Conservation (phyloP, 2,329 filamentous ascomycete species). For the Harringtonia aguacate region DNA sequence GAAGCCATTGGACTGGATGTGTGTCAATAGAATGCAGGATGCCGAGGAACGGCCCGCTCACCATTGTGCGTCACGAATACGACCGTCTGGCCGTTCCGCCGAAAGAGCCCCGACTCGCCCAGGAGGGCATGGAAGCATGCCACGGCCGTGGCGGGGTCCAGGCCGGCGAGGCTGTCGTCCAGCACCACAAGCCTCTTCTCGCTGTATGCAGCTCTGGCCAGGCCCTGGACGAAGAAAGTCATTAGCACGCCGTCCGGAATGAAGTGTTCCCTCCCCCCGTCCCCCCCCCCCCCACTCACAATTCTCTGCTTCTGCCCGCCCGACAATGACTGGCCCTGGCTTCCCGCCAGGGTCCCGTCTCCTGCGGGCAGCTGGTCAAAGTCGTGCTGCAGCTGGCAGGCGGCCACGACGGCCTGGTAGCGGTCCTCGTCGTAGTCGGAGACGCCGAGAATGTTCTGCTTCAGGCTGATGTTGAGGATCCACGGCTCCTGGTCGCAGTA, state of each 20-base stretch:
- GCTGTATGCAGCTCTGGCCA: conserved; percentile 35
- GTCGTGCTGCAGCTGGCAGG: conserved; percentile 17
- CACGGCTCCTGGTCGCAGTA: conserved; percentile 33
- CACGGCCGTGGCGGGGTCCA: conserved; percentile 32
- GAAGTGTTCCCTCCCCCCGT: not conserved
- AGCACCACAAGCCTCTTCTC: conserved; percentile 27
- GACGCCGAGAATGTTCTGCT: conserved; percentile 24
- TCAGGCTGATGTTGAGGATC: conserved; percentile 27
- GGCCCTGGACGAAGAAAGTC: too few species aligned
- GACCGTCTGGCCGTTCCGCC: conserved; percentile 24
- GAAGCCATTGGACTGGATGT: conserved; percentile 3
- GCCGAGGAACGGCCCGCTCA: too few species aligned
- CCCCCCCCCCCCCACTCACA: too few species aligned
- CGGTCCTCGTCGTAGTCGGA: conserved; percentile 16
- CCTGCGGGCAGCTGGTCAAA: conserved; percentile 13
- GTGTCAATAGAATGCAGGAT: not conserved
- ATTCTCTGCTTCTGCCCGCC: conserved; percentile 15
- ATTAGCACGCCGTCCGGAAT: not conserved
- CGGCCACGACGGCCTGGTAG: conserved; percentile 16
- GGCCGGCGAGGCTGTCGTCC: conserved; percentile 34
- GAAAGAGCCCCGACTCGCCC: conserved; percentile 28
- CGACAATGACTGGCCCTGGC: conserved; percentile 15
- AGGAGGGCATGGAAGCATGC: conserved; percentile 31
- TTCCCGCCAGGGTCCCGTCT: conserved; percentile 15
- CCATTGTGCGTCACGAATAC: conserved; percentile 30